Evolutionary conservation across 306 rosid genomes (phyloP), one percentile per base, ranked within the genome.

Genomic region (Dalbergia cochinchinensis): DNA sequence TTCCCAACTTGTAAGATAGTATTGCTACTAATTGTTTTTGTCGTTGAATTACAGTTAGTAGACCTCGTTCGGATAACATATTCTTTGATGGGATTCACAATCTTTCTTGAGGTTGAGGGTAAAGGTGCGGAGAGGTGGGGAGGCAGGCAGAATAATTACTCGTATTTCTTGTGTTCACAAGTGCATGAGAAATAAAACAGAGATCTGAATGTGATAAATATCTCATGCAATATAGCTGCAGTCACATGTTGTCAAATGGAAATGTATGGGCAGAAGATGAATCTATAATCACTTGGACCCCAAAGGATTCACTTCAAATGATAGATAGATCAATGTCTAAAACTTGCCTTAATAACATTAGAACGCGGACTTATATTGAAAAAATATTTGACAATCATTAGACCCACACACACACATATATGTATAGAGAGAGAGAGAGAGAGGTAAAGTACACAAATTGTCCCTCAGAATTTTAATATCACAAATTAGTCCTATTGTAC

Each of bases 151-250:
- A 69, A 51, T 53, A 22, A 31, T 63, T 51, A 61, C 33, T 12
- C 73, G 13, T 0, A 51, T 70, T 82, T 63, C 72, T 70, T 72
- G 74, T 62, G 73, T 44, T 70, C 78, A 63, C 69, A 71, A 34
- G 45, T 54, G 78, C 11, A 35, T 1, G 14, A 4, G 54, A 69
- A 63, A 41, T 63, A 1, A 16, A 77, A 31, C 78, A 63, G 42
- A 9, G 61, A 66, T 55, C 55, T 7, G 15, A 22, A 65, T 57
- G 39, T 18, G n/a, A 69, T 78, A 5, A 47, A 16, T 4, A 54
- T 68, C 54, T 65, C 78, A 34, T 76, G 18, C 9, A 42, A 9
- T 5, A 53, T 15, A 15, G 67, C 42, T 31, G 33, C 42, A 33
- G 48, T 42, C 48, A 42, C 48, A 7, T 42, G 48, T 50, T 50